phyloP scores from a whole-genome alignment of 495 filamentous ascomycete species.

The Neurospora sp. region DNA sequence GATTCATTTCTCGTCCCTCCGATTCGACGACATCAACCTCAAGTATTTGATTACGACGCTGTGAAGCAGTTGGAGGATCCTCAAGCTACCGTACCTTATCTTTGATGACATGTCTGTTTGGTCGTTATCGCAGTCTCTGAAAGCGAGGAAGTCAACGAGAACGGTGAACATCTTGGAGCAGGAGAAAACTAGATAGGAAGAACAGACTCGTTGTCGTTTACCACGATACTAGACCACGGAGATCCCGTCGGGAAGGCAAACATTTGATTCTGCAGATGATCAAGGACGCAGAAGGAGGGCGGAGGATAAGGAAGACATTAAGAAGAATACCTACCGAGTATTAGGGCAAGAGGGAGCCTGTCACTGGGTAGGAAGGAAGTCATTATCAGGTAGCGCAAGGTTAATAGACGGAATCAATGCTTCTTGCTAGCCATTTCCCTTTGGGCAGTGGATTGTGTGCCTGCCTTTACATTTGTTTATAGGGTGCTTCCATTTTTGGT shows the following conservation, averaged over 20 bases:
- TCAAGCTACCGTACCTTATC: no score
- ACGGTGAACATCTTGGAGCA: no score
- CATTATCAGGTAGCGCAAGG: neutral
- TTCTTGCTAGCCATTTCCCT: neutral
- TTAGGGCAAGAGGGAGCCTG: neutral
- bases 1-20: neutral
- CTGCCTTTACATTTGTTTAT: neutral
- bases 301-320: neutral
- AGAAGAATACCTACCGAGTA: neutral
- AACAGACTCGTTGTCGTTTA: no score
- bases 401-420: neutral
- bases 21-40: neutral
- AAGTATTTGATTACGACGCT: no score
- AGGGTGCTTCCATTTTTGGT: neutral
- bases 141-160: no score
- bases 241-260: no score
- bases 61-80: no score
- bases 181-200: no score
- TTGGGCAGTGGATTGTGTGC: neutral
- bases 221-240: no score
- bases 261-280: neutral
- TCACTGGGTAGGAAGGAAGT: neutral
- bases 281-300: neutral
- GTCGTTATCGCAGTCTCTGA: no score
- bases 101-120: no score